Conservation (phyloP, 2,329 filamentous ascomycete genomes). For the Annulohypoxylon truncatum region DNA sequence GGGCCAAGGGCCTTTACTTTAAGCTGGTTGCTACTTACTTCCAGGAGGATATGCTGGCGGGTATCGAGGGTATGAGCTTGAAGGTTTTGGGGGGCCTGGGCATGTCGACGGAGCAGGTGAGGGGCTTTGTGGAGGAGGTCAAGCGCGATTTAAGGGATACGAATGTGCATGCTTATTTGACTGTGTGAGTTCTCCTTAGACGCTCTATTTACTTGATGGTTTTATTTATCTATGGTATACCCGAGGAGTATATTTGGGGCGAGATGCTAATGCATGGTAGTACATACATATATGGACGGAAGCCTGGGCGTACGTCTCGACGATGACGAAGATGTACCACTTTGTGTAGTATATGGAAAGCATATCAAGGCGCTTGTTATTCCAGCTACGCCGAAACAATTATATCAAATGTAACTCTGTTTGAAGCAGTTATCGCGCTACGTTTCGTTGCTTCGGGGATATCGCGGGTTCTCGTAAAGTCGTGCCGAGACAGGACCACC, state of each 20-base stretch:
- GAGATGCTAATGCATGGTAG: slow-evolving; percentile 26
- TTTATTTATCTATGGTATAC: background rate
- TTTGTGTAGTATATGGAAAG: background rate
- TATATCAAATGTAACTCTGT: background rate
- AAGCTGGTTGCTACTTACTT: slow-evolving; percentile 51
- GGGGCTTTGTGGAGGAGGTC: slow-evolving; percentile 49
- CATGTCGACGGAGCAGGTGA: slow-evolving; percentile 46
- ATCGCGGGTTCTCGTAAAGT: background rate
- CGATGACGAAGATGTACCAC: background rate
- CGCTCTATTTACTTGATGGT: background rate
- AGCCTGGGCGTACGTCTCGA: background rate
- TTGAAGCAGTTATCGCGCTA: background rate
- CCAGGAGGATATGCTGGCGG: slow-evolving; percentile 48
- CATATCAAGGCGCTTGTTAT: no score
- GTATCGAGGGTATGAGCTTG: slow-evolving; percentile 50
- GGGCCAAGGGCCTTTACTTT: slow-evolving; percentile 51
- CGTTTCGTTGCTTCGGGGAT: background rate
- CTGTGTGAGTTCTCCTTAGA: slow-evolving; percentile 44
- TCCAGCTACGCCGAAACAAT: background rate
- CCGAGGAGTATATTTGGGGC: background rate
- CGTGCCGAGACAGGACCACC: background rate
- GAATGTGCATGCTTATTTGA: slow-evolving; percentile 50
- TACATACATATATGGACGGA: slow-evolving; percentile 43
- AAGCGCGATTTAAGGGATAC: slow-evolving; percentile 49
- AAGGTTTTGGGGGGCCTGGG: slow-evolving; percentile 49